These are phyloP conservation scores for Camptophora hylomeconis DNA, from an alignment of 2,329 filamentous ascomycete species.

Conservation along the genomic window DNA sequence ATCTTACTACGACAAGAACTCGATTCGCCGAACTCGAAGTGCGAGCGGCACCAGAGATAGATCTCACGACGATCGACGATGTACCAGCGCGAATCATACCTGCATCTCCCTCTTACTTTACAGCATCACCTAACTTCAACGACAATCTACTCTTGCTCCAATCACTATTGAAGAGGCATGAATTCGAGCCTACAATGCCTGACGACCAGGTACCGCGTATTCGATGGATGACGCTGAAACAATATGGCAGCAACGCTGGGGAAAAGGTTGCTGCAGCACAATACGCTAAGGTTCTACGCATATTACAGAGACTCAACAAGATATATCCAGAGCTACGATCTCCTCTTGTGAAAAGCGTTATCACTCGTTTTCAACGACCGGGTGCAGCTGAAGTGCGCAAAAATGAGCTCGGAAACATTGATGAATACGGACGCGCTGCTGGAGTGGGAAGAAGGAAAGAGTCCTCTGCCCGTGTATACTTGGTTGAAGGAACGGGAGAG, in stretches of 20 bases:
- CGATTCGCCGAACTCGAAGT: slow-evolving; percentile 11
- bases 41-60: slow-evolving; percentile 31
- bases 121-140: slow-evolving; percentile 69
- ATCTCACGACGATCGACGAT: slow-evolving; percentile 22
- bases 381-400: slow-evolving; percentile 57
- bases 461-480: slow-evolving; percentile 68
- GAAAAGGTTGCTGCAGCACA: slow-evolving; percentile 64
- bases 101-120: slow-evolving; percentile 87
- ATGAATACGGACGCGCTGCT: slow-evolving; percentile 63
- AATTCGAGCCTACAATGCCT: slow-evolving; percentile 56
- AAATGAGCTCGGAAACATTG: slow-evolving; percentile 52
- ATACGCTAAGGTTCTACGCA: slow-evolving; percentile 61
- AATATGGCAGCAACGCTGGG: slow-evolving; percentile 59
- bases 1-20: slow-evolving; percentile 12
- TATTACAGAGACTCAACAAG: slow-evolving; percentile 68
- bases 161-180: slow-evolving; percentile 57
- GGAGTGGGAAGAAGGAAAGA: slow-evolving; percentile 80
- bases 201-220: slow-evolving; percentile 55
- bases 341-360: slow-evolving; percentile 48
- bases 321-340: slow-evolving; percentile 73
- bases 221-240: slow-evolving; percentile 66
- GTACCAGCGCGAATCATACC: slow-evolving; percentile 62
- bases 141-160: slow-evolving; percentile 68
- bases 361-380: slow-evolving; percentile 60
- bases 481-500: slow-evolving; percentile 88